A percentile compares a stretch with the other conserved stretches of the same genome.
Conservation (phyloP, 2,329 filamentous ascomycete species). For the Plectosphaerella plurivora region DNA sequence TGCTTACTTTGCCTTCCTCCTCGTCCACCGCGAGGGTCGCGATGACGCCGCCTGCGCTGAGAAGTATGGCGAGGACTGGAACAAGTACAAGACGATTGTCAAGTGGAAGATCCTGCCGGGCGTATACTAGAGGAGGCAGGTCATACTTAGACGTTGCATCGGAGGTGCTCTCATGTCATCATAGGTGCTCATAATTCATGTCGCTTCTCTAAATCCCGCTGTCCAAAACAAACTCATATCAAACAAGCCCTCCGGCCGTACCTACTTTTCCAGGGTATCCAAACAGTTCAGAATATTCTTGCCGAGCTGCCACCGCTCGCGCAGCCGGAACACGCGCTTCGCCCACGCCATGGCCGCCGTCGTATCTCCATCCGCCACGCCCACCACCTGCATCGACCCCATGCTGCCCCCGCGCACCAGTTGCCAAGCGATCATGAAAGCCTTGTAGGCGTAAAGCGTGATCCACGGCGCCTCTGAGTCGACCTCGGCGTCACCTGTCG, state of each 20-base stretch:
- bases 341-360: constrained; percentile 23
- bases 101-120: constrained; percentile 70
- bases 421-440: constrained; percentile 35
- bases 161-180: no score
- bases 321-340: constrained; percentile 21
- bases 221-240: no score
- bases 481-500: constrained; percentile 8
- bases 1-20: constrained; percentile 72
- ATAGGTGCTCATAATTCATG: no score
- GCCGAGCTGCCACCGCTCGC: constrained; percentile 23
- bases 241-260: no score
- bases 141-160: no score
- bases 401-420: constrained; percentile 21
- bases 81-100: constrained; percentile 69
- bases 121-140: constrained; percentile 50
- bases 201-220: no score
- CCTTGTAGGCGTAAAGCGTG: constrained; percentile 32
- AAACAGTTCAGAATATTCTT: constrained; percentile 25
- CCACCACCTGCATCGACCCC: constrained; percentile 26
- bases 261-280: constrained; percentile 14
- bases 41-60: constrained; percentile 76
- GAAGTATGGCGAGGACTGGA: constrained; percentile 83
- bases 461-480: constrained; percentile 32
- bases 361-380: constrained; percentile 24
- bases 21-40: constrained; percentile 73